These are phyloP conservation scores for Pneumocystis murina DNA, from an alignment of 1,139 yeast species.

Conservation along the genomic window DNA sequence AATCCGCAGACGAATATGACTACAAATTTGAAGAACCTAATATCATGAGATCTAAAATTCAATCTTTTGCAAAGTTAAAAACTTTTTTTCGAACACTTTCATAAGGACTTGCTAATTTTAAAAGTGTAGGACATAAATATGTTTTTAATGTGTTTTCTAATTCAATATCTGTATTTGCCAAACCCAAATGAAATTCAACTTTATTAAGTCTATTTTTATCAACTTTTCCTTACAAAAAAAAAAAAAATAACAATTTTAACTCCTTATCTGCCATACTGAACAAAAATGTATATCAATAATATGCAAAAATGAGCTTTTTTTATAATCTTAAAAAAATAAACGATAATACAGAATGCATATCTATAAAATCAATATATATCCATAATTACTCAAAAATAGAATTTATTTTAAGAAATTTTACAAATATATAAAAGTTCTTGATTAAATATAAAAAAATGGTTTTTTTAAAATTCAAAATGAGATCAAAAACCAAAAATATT, in stretches of 20 bases:
- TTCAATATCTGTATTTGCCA: constrained; percentile 55
- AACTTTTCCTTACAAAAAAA: background rate
- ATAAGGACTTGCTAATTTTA: constrained; percentile 64
- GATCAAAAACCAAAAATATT: no score
- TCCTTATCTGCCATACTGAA: background rate
- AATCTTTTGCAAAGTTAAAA: constrained; percentile 25
- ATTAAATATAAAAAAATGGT: no score
- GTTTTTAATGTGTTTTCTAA: constrained; percentile 44
- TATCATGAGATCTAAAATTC: constrained; percentile 29
- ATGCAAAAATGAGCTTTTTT: no score
- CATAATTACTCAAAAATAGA: no score
- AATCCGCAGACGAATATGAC: constrained; percentile 53
- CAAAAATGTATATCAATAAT: background rate
- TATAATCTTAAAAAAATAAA: no score
- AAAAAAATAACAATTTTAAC: background rate
- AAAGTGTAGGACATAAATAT: constrained; percentile 61
- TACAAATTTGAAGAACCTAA: background rate
- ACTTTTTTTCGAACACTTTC: constrained; percentile 54
- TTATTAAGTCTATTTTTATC: background rate
- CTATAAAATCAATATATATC: no score
- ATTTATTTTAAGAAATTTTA: no score
- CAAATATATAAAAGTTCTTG: no score
- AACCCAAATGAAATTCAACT: constrained; percentile 71
- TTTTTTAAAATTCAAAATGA: no score
- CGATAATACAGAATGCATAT: no score